Evolutionary conservation across 192 early-diverging fungal genomes (phyloP), one percentile per base, ranked within the genome.

Genomic region (Chytriomyces sp.): DNA sequence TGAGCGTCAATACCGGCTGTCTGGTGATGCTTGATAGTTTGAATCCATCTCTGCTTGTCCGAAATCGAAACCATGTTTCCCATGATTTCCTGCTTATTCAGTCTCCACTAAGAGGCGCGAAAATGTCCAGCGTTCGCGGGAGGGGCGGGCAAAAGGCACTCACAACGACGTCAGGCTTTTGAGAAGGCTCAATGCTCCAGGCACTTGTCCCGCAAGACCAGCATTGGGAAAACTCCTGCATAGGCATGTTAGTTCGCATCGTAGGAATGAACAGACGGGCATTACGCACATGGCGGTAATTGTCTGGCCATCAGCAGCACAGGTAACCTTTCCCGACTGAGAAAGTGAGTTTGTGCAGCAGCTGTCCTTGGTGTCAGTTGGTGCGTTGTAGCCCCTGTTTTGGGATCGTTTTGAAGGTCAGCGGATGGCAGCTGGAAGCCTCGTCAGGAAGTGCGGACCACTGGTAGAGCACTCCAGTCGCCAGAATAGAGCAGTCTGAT

Each of bases 301-400:
- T 22, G 44, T 49, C 12, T 31, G 38, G 31, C 28, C 34, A 7
- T 31, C 39, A 28, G 52, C 26, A 68, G 32, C 65, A 33, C 65
- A 68, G 6, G 39, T 39, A 19, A 68, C 52, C 14, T 8, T 17
- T 22, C 65, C 65, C 14, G 31, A 7, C 41, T 7, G 7, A 22
- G 31, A 7, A 8, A 55, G n/a, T 12, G 44, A 22, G 22, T 37
- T 53, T n/a, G 65, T 55, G 65, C 65, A 68, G 52, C 65, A 68
- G 8, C 25, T 62, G 26, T 28, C 19, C 10, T 14, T 7, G 17
- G 60, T 30, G 28, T 28, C 34, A 14, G 60, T 10, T 2, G 26
- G 31, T 2, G 26, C 39, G 28, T 28, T 14, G 44, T 49, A 49
- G 44, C 44, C 22, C 44, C 44, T 49, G 44, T 22, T n/a, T n/a